Conservation (phyloP, 2,329 filamentous ascomycete genomes). For the Fusarium pilosicola region DNA sequence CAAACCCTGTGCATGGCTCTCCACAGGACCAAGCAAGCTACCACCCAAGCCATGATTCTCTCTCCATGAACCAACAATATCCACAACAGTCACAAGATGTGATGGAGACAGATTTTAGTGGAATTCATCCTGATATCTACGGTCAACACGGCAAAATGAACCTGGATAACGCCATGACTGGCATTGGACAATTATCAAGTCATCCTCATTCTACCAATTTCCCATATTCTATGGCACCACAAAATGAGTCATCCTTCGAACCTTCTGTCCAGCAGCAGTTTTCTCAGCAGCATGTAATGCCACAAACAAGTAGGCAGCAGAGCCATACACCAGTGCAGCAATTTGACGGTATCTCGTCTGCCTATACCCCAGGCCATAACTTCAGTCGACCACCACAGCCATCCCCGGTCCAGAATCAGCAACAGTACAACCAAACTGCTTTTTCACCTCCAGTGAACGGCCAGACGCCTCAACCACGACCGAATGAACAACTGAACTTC, state of each 20-base stretch:
- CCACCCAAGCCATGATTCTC: slow-evolving; percentile 45
- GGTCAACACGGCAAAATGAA: slow-evolving; percentile 49
- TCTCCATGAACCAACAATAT: slow-evolving; percentile 50
- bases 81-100: slow-evolving; percentile 49
- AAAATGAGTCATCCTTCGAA: slow-evolving; percentile 48
- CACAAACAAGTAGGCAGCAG: slow-evolving; percentile 47
- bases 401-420: slow-evolving; percentile 46
- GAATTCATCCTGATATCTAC: slow-evolving; percentile 52
- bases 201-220: slow-evolving; percentile 50
- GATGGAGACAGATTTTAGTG: slow-evolving; percentile 51
- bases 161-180: slow-evolving; percentile 43
- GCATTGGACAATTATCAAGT: slow-evolving; percentile 46
- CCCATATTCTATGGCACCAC: slow-evolving; percentile 48
- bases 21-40: slow-evolving; percentile 45
- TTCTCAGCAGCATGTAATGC: slow-evolving; percentile 48
- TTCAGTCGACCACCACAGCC: slow-evolving; percentile 45
- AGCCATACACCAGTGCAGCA: slow-evolving; percentile 50
- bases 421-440: slow-evolving; percentile 37
- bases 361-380: slow-evolving; percentile 41
- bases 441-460: slow-evolving; percentile 43
- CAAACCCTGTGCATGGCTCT: slow-evolving; percentile 44
- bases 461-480: slow-evolving; percentile 41
- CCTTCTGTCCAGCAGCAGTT: slow-evolving; percentile 48
- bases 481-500: slow-evolving; percentile 37
- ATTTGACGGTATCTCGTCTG: slow-evolving; percentile 42